These are phyloP conservation scores for Boletus rubroflammeus DNA, from an alignment of 768 basidiomycete genomes.

Conservation along the genomic window DNA sequence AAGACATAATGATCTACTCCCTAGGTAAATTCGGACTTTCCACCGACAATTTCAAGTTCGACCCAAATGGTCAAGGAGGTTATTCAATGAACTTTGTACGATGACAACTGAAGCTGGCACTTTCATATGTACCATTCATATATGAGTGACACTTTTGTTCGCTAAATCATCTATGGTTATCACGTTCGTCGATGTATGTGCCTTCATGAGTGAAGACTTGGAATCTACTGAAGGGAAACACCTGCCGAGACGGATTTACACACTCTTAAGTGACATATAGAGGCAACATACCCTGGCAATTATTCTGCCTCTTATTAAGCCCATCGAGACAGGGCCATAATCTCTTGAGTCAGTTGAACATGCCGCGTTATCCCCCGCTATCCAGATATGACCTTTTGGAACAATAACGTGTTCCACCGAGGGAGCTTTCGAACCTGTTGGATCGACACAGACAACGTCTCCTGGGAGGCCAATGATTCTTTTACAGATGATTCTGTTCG, in stretches of 20 bases:
- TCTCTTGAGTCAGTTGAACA: conserved; percentile 82
- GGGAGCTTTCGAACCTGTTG: conserved; percentile 60
- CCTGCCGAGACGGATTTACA: conserved; percentile 16
- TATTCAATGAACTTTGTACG: conserved; percentile 86
- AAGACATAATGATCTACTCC: not conserved
- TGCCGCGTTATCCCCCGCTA: conserved; percentile 83
- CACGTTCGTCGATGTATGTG: conserved; percentile 20
- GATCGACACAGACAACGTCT: conserved; percentile 86
- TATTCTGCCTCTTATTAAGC: conserved; percentile 66
- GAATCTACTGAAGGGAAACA: conserved; percentile 31
- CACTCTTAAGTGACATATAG: not conserved
- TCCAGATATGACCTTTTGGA: conserved; percentile 87
- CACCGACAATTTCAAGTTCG: conserved; percentile 96
- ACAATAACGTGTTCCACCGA: conserved; percentile 72
- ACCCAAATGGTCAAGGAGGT: conserved; percentile 91
- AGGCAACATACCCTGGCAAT: conserved; percentile 52
- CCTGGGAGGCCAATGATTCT: conserved; percentile 88
- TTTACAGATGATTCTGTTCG: conserved; percentile 74
- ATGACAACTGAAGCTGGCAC: conserved; percentile 27
- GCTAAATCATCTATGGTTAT: not conserved
- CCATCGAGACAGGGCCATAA: conserved; percentile 91
- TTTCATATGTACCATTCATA: not conserved
- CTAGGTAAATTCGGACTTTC: conserved; percentile 90
- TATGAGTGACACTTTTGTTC: not conserved
- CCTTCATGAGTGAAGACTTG: conserved; percentile 20